Evolutionary conservation across 192 early-diverging fungal species (phyloP).

Genomic region (Mortierella alpina): DNA sequence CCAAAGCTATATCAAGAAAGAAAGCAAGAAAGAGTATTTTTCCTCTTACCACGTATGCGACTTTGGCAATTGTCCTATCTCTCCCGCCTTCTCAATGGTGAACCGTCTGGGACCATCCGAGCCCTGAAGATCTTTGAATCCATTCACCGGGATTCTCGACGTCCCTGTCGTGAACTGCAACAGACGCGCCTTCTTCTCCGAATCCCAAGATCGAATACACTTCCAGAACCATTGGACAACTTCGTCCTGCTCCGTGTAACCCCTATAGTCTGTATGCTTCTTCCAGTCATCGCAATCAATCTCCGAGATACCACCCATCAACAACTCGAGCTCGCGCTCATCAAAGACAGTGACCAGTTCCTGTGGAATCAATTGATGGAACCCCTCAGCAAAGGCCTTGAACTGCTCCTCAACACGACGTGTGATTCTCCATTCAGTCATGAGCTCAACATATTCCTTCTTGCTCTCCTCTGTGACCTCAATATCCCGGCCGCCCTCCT

Average conservation of each 20-base stretch:
- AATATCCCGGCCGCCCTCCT: slow-evolving; percentile 88
- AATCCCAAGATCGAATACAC: slow-evolving; percentile 87
- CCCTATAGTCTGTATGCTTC: slow-evolving; percentile 97
- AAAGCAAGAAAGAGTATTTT: slow-evolving; percentile 5
- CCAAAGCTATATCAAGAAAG: not conserved
- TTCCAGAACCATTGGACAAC: slow-evolving; percentile 98
- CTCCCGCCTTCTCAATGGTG: slow-evolving; percentile 95
- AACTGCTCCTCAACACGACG: slow-evolving; percentile 96
- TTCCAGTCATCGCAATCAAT: slow-evolving; percentile 99
- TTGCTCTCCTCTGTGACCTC: slow-evolving; percentile 97
- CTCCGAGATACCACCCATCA: slow-evolving; percentile 96
- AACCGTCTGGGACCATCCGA: slow-evolving; percentile 95
- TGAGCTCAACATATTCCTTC: slow-evolving; percentile 91
- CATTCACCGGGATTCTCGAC: slow-evolving; percentile 97
- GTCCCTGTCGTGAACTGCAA: slow-evolving; percentile 99
- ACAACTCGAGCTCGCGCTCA: slow-evolving; percentile 96
- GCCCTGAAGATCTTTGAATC: slow-evolving; percentile 98
- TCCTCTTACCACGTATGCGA: slow-evolving; percentile 86
- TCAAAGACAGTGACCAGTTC: slow-evolving; percentile 97
- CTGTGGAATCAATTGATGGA: slow-evolving; percentile 95
- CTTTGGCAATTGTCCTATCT: slow-evolving; percentile 88
- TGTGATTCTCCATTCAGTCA: slow-evolving; percentile 89
- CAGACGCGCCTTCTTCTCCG: slow-evolving; percentile 93
- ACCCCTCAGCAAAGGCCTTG: slow-evolving; percentile 94
- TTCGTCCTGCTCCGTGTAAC: slow-evolving; percentile 97